A percentile compares a stretch with the other conserved stretches of the same genome.
phyloP scores from a whole-genome alignment of 2,329 filamentous ascomycete genomes.

The Penicillium sp. region DNA sequence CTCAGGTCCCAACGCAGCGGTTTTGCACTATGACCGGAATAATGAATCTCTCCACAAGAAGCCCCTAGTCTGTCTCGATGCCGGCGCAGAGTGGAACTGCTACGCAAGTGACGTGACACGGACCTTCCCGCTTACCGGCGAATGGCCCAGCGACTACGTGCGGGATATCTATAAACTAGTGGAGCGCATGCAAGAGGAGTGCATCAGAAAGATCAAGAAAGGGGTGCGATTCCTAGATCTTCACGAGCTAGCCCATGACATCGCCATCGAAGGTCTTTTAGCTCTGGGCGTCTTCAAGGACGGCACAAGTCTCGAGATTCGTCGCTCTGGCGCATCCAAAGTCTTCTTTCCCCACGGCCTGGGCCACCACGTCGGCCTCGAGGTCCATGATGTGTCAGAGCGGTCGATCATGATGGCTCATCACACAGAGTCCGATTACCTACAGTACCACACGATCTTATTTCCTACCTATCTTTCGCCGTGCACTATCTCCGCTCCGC shows the following conservation, averaged over 20 bases:
- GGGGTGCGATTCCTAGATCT: slow-evolving; percentile 78
- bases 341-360: slow-evolving; percentile 49
- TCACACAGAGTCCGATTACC: not conserved
- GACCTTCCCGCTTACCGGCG: slow-evolving; percentile 75
- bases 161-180: slow-evolving; percentile 78
- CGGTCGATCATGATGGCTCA: slow-evolving; percentile 36
- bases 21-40: slow-evolving; percentile 83
- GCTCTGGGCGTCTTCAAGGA: slow-evolving; percentile 69
- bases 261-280: slow-evolving; percentile 76
- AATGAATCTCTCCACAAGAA: slow-evolving; percentile 65
- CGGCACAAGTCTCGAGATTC: slow-evolving; percentile 52
- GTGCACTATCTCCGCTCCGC: slow-evolving; percentile 34
- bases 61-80: slow-evolving; percentile 78
- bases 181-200: slow-evolving; percentile 78
- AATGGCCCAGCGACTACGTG: slow-evolving; percentile 59
- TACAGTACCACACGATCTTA: not conserved
- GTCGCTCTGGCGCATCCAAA: slow-evolving; percentile 35
- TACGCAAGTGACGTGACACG: slow-evolving; percentile 75
- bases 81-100: slow-evolving; percentile 70
- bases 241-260: slow-evolving; percentile 72
- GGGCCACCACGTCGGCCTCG: slow-evolving; percentile 55
- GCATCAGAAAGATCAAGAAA: slow-evolving; percentile 67
- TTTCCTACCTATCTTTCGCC: slow-evolving; percentile 23
- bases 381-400: slow-evolving; percentile 45
- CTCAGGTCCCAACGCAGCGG: slow-evolving; percentile 72